phyloP scores from a whole-genome alignment of 148 eudicot species.

The Diospyros kaki region DNA sequence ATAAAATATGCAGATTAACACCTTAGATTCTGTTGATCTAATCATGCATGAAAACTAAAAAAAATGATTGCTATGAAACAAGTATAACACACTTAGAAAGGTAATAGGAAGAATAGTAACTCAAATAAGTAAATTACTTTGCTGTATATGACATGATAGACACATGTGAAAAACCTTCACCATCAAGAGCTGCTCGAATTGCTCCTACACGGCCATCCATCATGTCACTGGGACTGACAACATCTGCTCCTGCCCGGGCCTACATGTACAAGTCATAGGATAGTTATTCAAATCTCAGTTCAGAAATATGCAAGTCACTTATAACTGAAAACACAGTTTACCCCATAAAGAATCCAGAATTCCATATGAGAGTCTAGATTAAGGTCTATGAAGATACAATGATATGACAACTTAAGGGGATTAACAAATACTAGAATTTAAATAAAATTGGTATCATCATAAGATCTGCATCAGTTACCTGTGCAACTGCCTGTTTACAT shows the following conservation, averaged over 20 bases:
- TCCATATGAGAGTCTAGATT: background rate
- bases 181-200: constrained; percentile 89
- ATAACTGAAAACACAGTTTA: too few species aligned
- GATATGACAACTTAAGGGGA: background rate
- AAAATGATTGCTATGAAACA: background rate
- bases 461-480: constrained; percentile 40
- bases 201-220: constrained; percentile 99
- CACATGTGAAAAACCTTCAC: constrained; percentile 81
- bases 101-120: background rate
- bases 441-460: background rate
- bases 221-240: constrained; percentile 99
- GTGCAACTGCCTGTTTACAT: constrained; percentile 96
- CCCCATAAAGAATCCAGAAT: too few species aligned
- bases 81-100: background rate
- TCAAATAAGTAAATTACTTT: constrained; percentile 48
- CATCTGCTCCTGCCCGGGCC: constrained; percentile 99
- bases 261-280: constrained; percentile 19
- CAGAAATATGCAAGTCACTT: too few species aligned
- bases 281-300: too few species aligned
- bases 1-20: background rate
- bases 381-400: background rate
- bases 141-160: constrained; percentile 98
- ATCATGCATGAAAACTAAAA: background rate
- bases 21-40: background rate
- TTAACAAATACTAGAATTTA: background rate